phyloP scores from a whole-genome alignment of 2,329 filamentous ascomycete species.

The Pestalotiopsis sp. region DNA sequence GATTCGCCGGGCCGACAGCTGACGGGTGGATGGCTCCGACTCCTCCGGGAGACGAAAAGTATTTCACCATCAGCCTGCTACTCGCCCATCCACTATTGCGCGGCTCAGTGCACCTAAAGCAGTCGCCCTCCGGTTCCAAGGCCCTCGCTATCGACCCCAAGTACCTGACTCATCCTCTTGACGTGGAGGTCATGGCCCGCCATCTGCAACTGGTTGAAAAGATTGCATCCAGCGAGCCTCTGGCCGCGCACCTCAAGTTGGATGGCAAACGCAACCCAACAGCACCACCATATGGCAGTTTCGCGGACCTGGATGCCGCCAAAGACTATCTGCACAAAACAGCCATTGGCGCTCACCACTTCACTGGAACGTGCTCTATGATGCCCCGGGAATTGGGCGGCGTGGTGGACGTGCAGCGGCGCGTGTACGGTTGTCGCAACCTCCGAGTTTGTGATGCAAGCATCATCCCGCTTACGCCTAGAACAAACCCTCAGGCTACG shows the following conservation, averaged over 20 bases:
- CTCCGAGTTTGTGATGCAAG: background rate
- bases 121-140: too few species aligned
- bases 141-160: too few species aligned
- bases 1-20: background rate
- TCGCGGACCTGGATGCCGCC: background rate
- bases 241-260: background rate
- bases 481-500: background rate
- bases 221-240: too few species aligned
- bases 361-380: conserved; percentile 5
- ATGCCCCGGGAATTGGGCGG: background rate
- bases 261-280: background rate
- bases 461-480: background rate
- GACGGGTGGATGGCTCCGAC: conserved; percentile 1
- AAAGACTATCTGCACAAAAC: background rate
- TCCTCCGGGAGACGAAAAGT: background rate
- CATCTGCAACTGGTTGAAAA: too few species aligned
- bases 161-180: too few species aligned
- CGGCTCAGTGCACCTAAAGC: too few species aligned
- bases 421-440: background rate
- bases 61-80: background rate
- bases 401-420: background rate
- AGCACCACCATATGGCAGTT: background rate
- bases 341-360: background rate
- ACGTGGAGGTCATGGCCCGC: too few species aligned
- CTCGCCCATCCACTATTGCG: too few species aligned